phyloP scores from a whole-genome alignment of 148 eudicot genomes.

The Drosera capensis region DNA sequence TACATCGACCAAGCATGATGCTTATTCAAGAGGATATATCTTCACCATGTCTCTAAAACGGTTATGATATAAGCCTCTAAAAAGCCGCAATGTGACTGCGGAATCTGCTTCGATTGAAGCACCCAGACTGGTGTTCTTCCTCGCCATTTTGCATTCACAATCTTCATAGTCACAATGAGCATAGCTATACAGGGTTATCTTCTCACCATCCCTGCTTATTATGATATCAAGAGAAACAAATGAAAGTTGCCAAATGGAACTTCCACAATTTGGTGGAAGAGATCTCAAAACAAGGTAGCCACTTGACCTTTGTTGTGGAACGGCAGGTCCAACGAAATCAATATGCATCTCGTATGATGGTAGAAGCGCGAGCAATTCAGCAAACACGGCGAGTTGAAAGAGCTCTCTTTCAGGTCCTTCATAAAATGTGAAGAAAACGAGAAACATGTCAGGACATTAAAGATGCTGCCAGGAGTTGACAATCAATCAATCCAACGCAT shows the following conservation, averaged over 20 bases:
- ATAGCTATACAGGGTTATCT: slow-evolving; percentile 31
- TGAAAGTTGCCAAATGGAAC: neutral
- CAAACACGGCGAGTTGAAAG: slow-evolving; percentile 56
- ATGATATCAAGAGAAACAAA: neutral
- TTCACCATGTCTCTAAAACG: slow-evolving; percentile 41
- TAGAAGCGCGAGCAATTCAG: slow-evolving; percentile 70
- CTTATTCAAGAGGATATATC: slow-evolving; percentile 8
- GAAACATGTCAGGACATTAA: slow-evolving; percentile 2
- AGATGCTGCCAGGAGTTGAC: neutral
- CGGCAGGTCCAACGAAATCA: slow-evolving; percentile 64
- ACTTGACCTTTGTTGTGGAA: slow-evolving; percentile 49
- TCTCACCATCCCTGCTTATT: slow-evolving; percentile 59
- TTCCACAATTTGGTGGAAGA: no score
- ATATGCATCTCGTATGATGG: slow-evolving; percentile 37
- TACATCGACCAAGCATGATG: neutral
- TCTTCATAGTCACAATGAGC: slow-evolving; percentile 41
- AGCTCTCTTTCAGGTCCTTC: slow-evolving; percentile 92
- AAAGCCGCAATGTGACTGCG: slow-evolving; percentile 43
- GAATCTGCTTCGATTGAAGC: slow-evolving; percentile 7
- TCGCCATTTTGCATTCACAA: slow-evolving; percentile 46
- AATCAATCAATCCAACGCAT: neutral
- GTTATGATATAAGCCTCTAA: slow-evolving; percentile 71
- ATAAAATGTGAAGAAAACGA: slow-evolving; percentile 4
- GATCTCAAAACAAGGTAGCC: neutral
- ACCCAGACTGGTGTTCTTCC: slow-evolving; percentile 6